A percentile compares a stretch with the other conserved stretches of the same genome.
phyloP scores from a whole-genome alignment of 106 monocot genomes.

The Phalaenopsis equestris region DNA sequence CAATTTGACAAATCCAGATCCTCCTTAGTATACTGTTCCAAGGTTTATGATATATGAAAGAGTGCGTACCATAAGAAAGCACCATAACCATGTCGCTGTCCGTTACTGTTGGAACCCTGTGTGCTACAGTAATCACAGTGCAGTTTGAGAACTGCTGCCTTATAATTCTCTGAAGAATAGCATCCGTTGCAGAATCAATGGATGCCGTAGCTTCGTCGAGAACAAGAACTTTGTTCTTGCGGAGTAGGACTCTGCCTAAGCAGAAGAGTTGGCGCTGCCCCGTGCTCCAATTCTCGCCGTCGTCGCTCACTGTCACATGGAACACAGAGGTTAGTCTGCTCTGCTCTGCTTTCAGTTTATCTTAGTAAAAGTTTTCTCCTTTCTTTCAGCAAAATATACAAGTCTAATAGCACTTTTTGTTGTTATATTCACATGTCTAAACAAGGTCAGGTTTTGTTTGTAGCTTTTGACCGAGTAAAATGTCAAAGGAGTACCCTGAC shows the following conservation, averaged over 20 bases:
- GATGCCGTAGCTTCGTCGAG: conserved; percentile 85
- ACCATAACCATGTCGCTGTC: conserved; percentile 80
- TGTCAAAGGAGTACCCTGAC: too few relatives aligned
- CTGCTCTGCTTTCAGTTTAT: too few relatives aligned
- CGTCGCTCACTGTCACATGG: conserved; percentile 47
- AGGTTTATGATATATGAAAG: too few relatives aligned
- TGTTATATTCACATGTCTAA: too few relatives aligned
- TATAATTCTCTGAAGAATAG: conserved; percentile 48
- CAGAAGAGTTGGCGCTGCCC: conserved; percentile 81
- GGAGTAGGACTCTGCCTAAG: conserved; percentile 52
- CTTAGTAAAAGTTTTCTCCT: too few relatives aligned
- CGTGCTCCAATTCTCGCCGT: conserved; percentile 75
- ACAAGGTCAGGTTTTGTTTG: too few relatives aligned
- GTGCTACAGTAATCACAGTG: conserved; percentile 78
- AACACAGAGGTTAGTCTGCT: neutral
- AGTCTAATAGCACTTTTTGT: too few relatives aligned
- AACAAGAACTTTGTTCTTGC: conserved; percentile 64
- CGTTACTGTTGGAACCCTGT: conserved; percentile 73
- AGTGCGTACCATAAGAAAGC: conserved; percentile 56
- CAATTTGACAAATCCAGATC: too few relatives aligned
- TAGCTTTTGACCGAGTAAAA: too few relatives aligned
- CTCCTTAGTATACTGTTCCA: too few relatives aligned
- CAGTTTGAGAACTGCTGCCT: conserved; percentile 55
- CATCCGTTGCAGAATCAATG: conserved; percentile 74
- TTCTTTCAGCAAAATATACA: too few relatives aligned